A percentile compares a stretch with the other conserved stretches of the same genome.
Conservation (phyloP, 2,329 filamentous ascomycete genomes). For the Lasiodiplodia citricola region DNA sequence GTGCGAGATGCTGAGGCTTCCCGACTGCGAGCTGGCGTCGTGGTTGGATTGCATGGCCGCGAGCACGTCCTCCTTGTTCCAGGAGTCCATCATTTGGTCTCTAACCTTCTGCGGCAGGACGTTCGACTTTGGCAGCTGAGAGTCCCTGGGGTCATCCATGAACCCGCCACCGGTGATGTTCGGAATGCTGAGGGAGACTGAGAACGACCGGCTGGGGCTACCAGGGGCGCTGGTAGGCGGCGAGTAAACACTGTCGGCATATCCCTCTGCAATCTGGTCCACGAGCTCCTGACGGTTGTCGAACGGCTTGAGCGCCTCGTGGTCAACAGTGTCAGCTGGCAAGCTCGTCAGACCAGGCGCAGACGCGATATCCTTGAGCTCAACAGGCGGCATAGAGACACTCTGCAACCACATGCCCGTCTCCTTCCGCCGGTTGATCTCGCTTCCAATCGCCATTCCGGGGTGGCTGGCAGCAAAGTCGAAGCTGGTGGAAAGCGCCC, state of each 20-base stretch:
- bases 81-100: conserved; percentile 78
- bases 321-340: conserved; percentile 43
- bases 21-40: conserved; percentile 77
- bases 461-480: conserved; percentile 73
- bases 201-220: conserved; percentile 70
- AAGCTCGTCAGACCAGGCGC: conserved; percentile 1
- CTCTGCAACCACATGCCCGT: conserved; percentile 80
- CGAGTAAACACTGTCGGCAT: conserved; percentile 66
- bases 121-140: conserved; percentile 19
- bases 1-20: conserved; percentile 45
- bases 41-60: conserved; percentile 66
- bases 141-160: conserved; percentile 16
- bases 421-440: conserved; percentile 75
- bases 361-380: conserved; percentile 62
- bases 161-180: not conserved
- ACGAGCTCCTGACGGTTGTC: conserved; percentile 75
- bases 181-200: conserved; percentile 58
- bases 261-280: conserved; percentile 73
- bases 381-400: conserved; percentile 71
- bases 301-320: conserved; percentile 68
- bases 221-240: conserved; percentile 72
- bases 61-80: conserved; percentile 78
- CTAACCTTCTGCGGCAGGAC: conserved; percentile 67
- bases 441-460: conserved; percentile 73
- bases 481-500: conserved; percentile 77